phyloP scores from a whole-genome alignment of 116 monocot species.

The Phalaenopsis hybrid region DNA sequence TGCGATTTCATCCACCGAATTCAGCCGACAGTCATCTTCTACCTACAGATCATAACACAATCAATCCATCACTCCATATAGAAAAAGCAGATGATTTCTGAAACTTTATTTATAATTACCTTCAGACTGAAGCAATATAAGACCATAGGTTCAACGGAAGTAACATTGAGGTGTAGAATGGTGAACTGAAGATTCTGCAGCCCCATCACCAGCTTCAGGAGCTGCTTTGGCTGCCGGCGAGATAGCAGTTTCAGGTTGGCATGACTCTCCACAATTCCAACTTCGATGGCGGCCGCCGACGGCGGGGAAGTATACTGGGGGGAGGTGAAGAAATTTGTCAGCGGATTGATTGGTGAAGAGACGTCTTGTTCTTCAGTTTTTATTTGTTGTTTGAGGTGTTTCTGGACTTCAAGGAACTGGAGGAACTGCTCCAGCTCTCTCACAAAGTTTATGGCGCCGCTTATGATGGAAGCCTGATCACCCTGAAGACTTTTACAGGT shows the following conservation, averaged over 20 bases:
- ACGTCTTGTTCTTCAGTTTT: not conserved
- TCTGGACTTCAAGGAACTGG: slow-evolving; percentile 37
- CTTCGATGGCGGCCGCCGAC: slow-evolving; percentile 28
- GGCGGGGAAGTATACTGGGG: slow-evolving; percentile 5
- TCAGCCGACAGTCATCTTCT: slow-evolving; percentile 4
- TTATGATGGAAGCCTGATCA: slow-evolving; percentile 26
- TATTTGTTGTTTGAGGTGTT: slow-evolving; percentile 11
- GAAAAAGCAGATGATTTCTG: not conserved
- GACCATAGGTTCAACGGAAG: slow-evolving; percentile 15
- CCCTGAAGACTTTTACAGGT: slow-evolving; percentile 7
- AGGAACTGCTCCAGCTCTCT: slow-evolving; percentile 28
- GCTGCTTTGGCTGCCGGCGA: slow-evolving; percentile 20
- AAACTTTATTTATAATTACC: slow-evolving; percentile 3
- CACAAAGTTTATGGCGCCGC: slow-evolving; percentile 29
- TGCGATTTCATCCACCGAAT: not conserved
- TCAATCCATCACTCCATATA: not conserved
- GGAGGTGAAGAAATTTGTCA: slow-evolving; percentile 23
- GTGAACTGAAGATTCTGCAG: slow-evolving; percentile 20
- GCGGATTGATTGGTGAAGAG: slow-evolving; percentile 10
- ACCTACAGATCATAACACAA: not conserved
- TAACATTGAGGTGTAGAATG: slow-evolving; percentile 23
- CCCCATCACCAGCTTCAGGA: slow-evolving; percentile 16
- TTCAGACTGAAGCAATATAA: slow-evolving; percentile 23
- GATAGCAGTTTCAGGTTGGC: slow-evolving; percentile 40
- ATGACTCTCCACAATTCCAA: slow-evolving; percentile 43